Evolutionary conservation across 169 alveolate species (phyloP), one percentile per base, ranked within the genome.

Genomic region (Plasmodium gonderi): DNA sequence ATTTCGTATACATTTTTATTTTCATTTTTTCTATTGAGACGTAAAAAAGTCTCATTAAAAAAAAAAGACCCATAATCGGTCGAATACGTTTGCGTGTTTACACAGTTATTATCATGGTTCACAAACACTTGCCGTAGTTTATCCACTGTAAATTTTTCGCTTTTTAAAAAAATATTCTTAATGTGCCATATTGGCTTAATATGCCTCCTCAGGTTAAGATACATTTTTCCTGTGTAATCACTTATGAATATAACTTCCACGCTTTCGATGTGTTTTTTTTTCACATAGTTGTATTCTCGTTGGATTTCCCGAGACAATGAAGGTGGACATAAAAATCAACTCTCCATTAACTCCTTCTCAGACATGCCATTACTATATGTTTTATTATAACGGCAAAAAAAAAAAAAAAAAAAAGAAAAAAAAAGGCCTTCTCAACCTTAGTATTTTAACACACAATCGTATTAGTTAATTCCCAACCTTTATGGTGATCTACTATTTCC

Each of bases 1-100:
- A 89, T 89, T 89, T 89, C 91, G 51, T 78, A 89, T 6, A 38
- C 51, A 76, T 36, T 40, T 60, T 65, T 45, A 45, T 74, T 49
- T 31, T 36, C 47, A 29, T 65, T 85, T 79, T 76, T 76, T 31
- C 9, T 23, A 76, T 38, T 51, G 49, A 68, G 14, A 23, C 44
- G 26, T 45, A 89, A n/a, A 64, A 78, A 89, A 17, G 87, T 40
- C 31, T 85, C 51, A 12, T 85, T 85, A 64, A 74, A 75, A 75
- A 74, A 76, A 74, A 3, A 51, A 51, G 38, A 51, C 51, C 44
- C 33, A 68, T 74, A 26, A 47, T 29, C 23, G 20, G 42, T 0
- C 60, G 72, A 17, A 17, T 12, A 74, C 29, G 33, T 44, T 6
- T 47, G 44, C 20, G 31, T 81, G 17, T 51, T 54, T 38, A 75